Conservation (phyloP, 2,329 filamentous ascomycete species). For the Cadophora malorum region DNA sequence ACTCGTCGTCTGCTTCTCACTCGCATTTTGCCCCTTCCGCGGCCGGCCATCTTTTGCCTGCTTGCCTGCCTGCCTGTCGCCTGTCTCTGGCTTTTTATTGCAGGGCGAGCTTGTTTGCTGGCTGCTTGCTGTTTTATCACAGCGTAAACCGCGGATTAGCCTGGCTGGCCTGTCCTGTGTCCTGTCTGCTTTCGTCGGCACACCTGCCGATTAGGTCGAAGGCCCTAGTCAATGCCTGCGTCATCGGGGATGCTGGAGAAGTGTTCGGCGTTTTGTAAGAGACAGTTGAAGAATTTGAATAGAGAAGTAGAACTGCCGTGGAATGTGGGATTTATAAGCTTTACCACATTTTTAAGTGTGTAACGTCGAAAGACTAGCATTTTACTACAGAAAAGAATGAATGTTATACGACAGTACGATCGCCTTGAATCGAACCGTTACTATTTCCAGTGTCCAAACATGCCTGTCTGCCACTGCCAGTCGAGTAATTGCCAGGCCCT, state of each 20-base stretch:
- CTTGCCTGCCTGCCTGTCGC: too few species aligned
- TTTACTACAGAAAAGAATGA: neutral
- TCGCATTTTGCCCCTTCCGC: constrained; percentile 6
- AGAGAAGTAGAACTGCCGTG: neutral
- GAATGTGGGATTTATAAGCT: neutral
- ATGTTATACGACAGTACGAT: neutral
- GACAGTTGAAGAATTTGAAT: neutral
- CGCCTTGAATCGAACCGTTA: neutral
- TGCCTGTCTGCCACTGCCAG: neutral
- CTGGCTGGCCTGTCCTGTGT: neutral
- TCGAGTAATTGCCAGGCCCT: constrained; percentile 7
- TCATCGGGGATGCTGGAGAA: constrained; percentile 18
- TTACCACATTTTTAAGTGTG: neutral
- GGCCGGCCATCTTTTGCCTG: neutral
- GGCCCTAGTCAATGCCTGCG: constrained; percentile 2
- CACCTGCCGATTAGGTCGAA: constrained; percentile 21
- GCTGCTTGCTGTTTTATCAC: constrained; percentile 19
- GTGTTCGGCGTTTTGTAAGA: neutral
- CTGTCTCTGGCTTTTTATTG: constrained; percentile 1
- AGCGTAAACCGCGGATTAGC: constrained; percentile 15
- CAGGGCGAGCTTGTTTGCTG: constrained; percentile 5
- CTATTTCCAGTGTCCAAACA: neutral
- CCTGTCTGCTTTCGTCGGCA: constrained; percentile 17
- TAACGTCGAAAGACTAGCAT: neutral
- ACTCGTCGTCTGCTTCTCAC: constrained; percentile 15